Evolutionary conservation across 768 basidiomycete genomes (phyloP).

Genomic region (Trametes meyenii): DNA sequence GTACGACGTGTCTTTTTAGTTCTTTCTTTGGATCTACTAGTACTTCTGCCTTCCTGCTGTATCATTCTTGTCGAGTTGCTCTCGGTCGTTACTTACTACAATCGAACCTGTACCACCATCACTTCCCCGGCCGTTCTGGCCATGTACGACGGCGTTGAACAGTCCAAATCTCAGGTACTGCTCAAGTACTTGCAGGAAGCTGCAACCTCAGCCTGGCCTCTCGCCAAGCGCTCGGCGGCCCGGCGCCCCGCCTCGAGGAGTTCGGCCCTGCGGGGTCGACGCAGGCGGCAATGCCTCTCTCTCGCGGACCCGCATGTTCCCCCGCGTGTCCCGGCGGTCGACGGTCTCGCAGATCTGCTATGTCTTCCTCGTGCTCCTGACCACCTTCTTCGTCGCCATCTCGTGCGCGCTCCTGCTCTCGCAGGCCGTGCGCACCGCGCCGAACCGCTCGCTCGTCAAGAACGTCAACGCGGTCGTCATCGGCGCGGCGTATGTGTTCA

Average conservation of each 20-base stretch:
- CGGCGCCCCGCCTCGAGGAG: not conserved
- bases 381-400: slow-evolving; percentile 50
- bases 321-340: slow-evolving; percentile 42
- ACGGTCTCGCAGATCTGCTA: slow-evolving; percentile 61
- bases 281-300: slow-evolving; percentile 4
- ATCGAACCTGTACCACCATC: slow-evolving; percentile 13
- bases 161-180: too few species aligned
- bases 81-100: not conserved
- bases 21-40: not conserved
- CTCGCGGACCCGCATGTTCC: slow-evolving; percentile 26
- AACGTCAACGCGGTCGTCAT: slow-evolving; percentile 74
- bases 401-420: slow-evolving; percentile 68
- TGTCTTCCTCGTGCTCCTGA: slow-evolving; percentile 37
- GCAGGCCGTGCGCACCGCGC: slow-evolving; percentile 71
- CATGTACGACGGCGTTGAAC: not conserved
- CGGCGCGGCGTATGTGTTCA: slow-evolving; percentile 66
- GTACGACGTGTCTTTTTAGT: slow-evolving; percentile 20
- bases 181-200: too few species aligned
- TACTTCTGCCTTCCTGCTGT: slow-evolving; percentile 14
- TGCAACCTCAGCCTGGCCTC: too few species aligned
- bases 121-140: not conserved
- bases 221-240: too few species aligned
- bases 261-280: too few species aligned
- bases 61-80: slow-evolving; percentile 16
- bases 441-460: slow-evolving; percentile 51